These are phyloP conservation scores for Melaleuca quinquenervia DNA, from an alignment of 345 rosid genomes.

Conservation along the genomic window DNA sequence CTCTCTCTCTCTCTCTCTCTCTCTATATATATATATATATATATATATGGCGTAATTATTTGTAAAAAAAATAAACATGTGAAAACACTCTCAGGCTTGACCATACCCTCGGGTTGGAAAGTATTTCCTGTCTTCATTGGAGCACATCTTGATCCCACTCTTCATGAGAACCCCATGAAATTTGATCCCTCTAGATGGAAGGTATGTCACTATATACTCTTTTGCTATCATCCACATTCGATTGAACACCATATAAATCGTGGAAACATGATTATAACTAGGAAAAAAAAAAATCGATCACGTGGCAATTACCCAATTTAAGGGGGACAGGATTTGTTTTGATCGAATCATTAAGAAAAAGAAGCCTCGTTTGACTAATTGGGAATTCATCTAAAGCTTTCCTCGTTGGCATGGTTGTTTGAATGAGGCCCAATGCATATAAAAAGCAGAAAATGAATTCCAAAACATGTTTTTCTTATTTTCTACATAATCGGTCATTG, in stretches of 20 bases:
- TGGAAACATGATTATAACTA: neutral
- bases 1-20: too few species aligned
- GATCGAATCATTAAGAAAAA: neutral
- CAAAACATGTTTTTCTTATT: neutral
- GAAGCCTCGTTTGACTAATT: neutral
- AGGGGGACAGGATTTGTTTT: neutral
- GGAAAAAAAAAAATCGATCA: neutral
- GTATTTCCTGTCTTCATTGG: slow-evolving; percentile 61
- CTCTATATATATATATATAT: too few species aligned
- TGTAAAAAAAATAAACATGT: neutral
- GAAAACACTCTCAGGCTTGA: slow-evolving; percentile 19
- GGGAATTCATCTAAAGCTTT: neutral
- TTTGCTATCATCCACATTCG: neutral
- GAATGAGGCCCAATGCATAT: neutral
- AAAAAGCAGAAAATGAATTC: neutral
- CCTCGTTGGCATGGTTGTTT: neutral
- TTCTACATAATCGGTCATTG: neutral
- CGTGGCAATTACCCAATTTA: neutral
- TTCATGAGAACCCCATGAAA: slow-evolving; percentile 57
- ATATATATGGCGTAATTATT: too few species aligned
- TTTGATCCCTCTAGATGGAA: slow-evolving; percentile 89
- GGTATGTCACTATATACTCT: slow-evolving; percentile 1
- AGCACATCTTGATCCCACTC: slow-evolving; percentile 49
- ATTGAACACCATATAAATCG: neutral
- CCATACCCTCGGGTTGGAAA: slow-evolving; percentile 77